Base-by-base conservation (phyloP, 352 stramenopile species). In the Phytophthora citricola region DNA sequence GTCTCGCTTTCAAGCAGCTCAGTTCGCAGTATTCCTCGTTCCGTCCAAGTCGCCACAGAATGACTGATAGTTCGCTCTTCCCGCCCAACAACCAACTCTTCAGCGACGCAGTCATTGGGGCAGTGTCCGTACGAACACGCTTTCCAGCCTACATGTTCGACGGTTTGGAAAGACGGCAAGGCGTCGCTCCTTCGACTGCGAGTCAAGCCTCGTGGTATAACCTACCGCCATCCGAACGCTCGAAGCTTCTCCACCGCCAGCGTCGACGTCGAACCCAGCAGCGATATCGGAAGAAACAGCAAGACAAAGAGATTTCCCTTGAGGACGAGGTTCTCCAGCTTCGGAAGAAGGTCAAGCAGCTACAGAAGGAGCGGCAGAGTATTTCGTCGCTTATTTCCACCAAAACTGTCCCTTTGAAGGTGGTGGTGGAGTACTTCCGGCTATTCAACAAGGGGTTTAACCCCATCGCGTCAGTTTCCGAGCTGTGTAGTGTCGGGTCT, bases 361-460 rank as follows among this genome's bases (percentile, higher is more conserved):
- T 64, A 4, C 26, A 49, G 3, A 24, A 32, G 14, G 4, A 48
- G 15, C 10, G 36, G 15, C 1, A 49, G 17, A 11, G 26, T 11
- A 34, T 57, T 26, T n/a, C 15, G 4, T 20, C n/a, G 5, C 40
- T n/a, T 2, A 8, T 49, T 53, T 5, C 39, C 3, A 51, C 34
- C n/a, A 55, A 50, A 11, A 44, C 24, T 5, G 31, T 29, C 1
- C 29, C 38, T 7, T 36, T 39, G 27, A 40, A 59, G 17, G 29
- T 52, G 17, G 58, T 59, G 9, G 47, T 55, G 11, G 47, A 66
- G 14, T 66, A 59, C 22, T 67, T 67, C 11, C 59, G 48, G 6
- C 48, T 67, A 14, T 67, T 67, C 15, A 43, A 26, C 12, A 34
- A 38, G 11, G 59, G 59, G 1, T 55, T 56, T 27, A 39, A 61